phyloP scores from a whole-genome alignment of 495 filamentous ascomycete genomes.

The Penicillium daleae region DNA sequence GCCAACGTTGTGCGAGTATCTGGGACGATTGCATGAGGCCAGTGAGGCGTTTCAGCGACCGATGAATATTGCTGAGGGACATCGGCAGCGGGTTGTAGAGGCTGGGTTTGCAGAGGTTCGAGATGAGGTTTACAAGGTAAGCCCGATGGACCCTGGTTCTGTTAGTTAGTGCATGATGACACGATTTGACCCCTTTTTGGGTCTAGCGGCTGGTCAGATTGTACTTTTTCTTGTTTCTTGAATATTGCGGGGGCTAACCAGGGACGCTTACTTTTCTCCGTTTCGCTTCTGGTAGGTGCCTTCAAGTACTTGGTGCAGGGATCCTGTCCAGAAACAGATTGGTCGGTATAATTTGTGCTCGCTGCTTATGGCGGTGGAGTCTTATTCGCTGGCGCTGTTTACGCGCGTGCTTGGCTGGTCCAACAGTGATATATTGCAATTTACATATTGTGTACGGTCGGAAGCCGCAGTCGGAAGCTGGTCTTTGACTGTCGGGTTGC shows the following conservation, averaged over 20 bases:
- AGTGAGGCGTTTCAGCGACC: conserved; percentile 42
- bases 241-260: conserved; percentile 4
- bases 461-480: conserved; percentile 24
- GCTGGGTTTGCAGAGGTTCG: conserved; percentile 45
- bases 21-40: conserved; percentile 37
- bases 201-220: background rate
- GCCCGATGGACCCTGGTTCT: background rate
- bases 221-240: background rate
- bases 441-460: conserved; percentile 41
- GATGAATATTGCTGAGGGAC: conserved; percentile 43
- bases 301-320: conserved; percentile 47
- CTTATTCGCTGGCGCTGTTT: conserved; percentile 50
- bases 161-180: too few species aligned
- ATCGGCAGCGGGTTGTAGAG: conserved; percentile 36
- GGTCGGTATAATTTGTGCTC: conserved; percentile 47
- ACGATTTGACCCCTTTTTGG: too few species aligned
- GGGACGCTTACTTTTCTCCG: background rate
- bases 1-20: conserved; percentile 36
- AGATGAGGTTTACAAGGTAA: conserved; percentile 49
- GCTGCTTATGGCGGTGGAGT: conserved; percentile 45
- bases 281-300: conserved; percentile 32
- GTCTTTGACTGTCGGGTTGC: background rate
- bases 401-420: conserved; percentile 60
- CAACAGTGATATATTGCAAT: conserved; percentile 53
- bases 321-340: conserved; percentile 51